phyloP scores from a whole-genome alignment of 2,329 filamentous ascomycete species.

The Beauveria asiatica region DNA sequence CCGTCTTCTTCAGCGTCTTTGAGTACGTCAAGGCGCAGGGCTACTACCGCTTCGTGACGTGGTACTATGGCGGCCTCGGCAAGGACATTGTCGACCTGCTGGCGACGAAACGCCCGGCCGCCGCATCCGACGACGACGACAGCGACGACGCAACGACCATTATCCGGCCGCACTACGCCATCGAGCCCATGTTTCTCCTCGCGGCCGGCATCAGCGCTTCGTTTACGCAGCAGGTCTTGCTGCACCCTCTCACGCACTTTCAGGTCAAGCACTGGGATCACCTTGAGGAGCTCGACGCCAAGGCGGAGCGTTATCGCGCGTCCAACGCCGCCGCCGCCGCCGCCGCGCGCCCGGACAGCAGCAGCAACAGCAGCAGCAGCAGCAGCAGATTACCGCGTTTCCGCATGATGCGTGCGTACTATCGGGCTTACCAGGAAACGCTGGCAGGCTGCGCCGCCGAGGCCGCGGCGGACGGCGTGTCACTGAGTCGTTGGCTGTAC shows the following conservation, averaged over 20 bases:
- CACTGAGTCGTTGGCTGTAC: constrained; percentile 57
- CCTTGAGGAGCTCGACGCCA: constrained; percentile 61
- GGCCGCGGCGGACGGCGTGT: constrained; percentile 46
- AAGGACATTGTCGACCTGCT: constrained; percentile 43
- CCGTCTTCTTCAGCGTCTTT: constrained; percentile 66
- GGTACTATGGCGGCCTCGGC: constrained; percentile 56
- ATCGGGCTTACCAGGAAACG: constrained; percentile 62
- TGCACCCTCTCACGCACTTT: constrained; percentile 63
- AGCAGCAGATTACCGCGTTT: constrained; percentile 30
- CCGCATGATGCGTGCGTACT: constrained; percentile 56
- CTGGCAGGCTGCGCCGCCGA: constrained; percentile 50
- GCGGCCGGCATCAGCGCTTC: constrained; percentile 61
- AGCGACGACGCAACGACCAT: constrained; percentile 35
- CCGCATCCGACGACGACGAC: constrained; percentile 10
- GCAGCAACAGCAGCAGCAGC: too few species aligned
- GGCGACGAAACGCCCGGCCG: constrained; percentile 35
- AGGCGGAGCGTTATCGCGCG: constrained; percentile 38
- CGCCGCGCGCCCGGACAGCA: constrained; percentile 23
- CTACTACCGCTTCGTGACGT: constrained; percentile 60
- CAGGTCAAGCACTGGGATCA: constrained; percentile 67
- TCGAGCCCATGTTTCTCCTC: constrained; percentile 65
- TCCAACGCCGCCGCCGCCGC: constrained; percentile 18
- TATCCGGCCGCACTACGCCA: constrained; percentile 65
- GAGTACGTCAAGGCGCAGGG: constrained; percentile 68
- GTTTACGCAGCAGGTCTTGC: constrained; percentile 56